phyloP scores from a whole-genome alignment of 1,139 yeast genomes.

The Protomyces gravidus region DNA sequence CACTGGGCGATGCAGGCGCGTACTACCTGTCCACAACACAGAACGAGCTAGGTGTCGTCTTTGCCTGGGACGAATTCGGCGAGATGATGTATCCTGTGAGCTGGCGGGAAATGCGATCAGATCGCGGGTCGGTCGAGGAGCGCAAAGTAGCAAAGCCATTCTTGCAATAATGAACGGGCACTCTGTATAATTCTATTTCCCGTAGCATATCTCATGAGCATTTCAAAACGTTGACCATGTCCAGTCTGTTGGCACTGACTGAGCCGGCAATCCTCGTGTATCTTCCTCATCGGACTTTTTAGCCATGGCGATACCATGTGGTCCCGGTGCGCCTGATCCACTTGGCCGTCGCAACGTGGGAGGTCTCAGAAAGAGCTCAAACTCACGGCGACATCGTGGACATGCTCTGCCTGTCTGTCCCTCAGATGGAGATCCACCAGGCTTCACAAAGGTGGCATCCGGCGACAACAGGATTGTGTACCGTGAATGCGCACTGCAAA shows the following conservation, averaged over 20 bases:
- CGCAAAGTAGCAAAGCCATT: slow-evolving; percentile 94
- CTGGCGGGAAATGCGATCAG: slow-evolving; percentile 90
- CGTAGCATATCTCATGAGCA: not conserved
- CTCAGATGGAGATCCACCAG: not conserved
- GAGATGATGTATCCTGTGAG: slow-evolving; percentile 82
- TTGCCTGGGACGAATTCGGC: slow-evolving; percentile 71
- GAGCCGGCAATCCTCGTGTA: slow-evolving; percentile 17
- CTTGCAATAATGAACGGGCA: slow-evolving; percentile 39
- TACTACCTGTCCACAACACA: slow-evolving; percentile 85
- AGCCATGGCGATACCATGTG: not conserved
- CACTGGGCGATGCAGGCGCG: slow-evolving; percentile 89
- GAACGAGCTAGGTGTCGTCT: slow-evolving; percentile 88
- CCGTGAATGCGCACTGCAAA: slow-evolving; percentile 23
- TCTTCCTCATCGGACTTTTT: slow-evolving; percentile 6
- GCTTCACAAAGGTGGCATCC: slow-evolving; percentile 4
- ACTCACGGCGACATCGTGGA: slow-evolving; percentile 23
- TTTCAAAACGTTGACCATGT: slow-evolving; percentile 24
- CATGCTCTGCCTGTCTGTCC: slow-evolving; percentile 15
- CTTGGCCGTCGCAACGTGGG: slow-evolving; percentile 12
- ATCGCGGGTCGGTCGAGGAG: slow-evolving; percentile 67
- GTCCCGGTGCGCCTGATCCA: not conserved
- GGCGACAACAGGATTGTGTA: slow-evolving; percentile 15
- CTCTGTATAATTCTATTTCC: too few relatives aligned
- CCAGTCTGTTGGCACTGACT: slow-evolving; percentile 26
- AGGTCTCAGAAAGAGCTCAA: slow-evolving; percentile 20